These are phyloP conservation scores for Silene noctiflora DNA, from an alignment of 179 eudicot species.

Conservation along the genomic window DNA sequence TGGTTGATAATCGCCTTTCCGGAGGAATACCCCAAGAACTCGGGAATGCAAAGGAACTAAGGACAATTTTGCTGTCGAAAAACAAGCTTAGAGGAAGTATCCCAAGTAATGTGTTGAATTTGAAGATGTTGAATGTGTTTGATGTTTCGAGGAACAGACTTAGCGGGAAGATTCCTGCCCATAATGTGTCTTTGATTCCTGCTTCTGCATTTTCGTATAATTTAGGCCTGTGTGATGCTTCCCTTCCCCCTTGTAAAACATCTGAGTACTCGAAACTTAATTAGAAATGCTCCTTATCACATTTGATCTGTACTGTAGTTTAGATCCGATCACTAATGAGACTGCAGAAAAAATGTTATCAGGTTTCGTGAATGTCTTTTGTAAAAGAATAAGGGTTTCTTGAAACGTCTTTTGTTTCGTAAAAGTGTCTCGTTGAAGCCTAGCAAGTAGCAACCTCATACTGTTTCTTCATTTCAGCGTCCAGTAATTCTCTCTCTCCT, in stretches of 20 bases:
- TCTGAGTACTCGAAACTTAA: background rate
- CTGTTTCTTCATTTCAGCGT: no score
- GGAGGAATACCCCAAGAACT: slow-evolving; percentile 54
- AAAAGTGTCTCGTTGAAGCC: no score
- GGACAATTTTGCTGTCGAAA: slow-evolving; percentile 38
- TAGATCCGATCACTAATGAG: no score
- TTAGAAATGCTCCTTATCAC: no score
- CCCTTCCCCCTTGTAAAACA: slow-evolving; percentile 30
- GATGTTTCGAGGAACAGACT: slow-evolving; percentile 60
- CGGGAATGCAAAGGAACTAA: slow-evolving; percentile 41
- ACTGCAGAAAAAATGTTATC: no score
- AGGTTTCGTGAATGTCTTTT: no score
- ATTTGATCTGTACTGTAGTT: no score
- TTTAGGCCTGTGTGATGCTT: slow-evolving; percentile 35
- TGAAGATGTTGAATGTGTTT: slow-evolving; percentile 34
- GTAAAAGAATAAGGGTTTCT: no score
- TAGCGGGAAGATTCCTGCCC: slow-evolving; percentile 58
- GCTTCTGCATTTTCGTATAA: slow-evolving; percentile 32
- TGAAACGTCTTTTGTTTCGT: no score
- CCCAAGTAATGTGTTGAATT: slow-evolving; percentile 47
- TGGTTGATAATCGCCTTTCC: slow-evolving; percentile 35
- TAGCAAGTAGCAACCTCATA: no score
- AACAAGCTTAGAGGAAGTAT: slow-evolving; percentile 49
- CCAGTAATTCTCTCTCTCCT: no score
- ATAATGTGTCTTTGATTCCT: slow-evolving; percentile 26